These are phyloP conservation scores for Cutaneotrichosporon dermatis DNA, from an alignment of 1,284 basidiomycete species.

Conservation along the genomic window DNA sequence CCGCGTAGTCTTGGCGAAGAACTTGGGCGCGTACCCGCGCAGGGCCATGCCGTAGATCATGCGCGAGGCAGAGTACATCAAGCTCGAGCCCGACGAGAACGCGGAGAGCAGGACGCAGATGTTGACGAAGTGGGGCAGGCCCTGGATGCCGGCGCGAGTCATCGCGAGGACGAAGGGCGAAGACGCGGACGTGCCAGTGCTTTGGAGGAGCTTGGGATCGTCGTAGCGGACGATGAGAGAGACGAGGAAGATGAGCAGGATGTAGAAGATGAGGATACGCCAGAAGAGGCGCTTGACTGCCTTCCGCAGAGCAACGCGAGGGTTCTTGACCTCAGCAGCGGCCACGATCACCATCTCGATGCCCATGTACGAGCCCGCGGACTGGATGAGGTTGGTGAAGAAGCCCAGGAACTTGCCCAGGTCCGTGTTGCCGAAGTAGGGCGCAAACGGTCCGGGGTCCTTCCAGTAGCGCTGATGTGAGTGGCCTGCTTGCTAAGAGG, in stretches of 20 bases:
- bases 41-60: slow-evolving; percentile 70
- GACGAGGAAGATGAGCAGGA: slow-evolving; percentile 55
- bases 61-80: slow-evolving; percentile 75
- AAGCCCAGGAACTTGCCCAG: slow-evolving; percentile 33
- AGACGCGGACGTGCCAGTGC: slow-evolving; percentile 58
- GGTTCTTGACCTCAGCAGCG: slow-evolving; percentile 31
- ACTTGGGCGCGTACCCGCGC: slow-evolving; percentile 69
- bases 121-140: slow-evolving; percentile 73
- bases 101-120: slow-evolving; percentile 77
- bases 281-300: slow-evolving; percentile 57
- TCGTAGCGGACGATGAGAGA: slow-evolving; percentile 70
- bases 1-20: slow-evolving; percentile 64
- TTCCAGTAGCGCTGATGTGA: slow-evolving; percentile 55
- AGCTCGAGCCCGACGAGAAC: slow-evolving; percentile 77
- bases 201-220: slow-evolving; percentile 59
- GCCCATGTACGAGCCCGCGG: slow-evolving; percentile 30
- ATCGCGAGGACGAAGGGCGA: slow-evolving; percentile 64
- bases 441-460: slow-evolving; percentile 51
- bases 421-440: slow-evolving; percentile 2
- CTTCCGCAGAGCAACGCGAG: slow-evolving; percentile 26
- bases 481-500: too few relatives aligned
- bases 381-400: slow-evolving; percentile 32
- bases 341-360: slow-evolving; percentile 31
- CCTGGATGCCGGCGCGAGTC: slow-evolving; percentile 62
- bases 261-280: slow-evolving; percentile 65